Evolutionary conservation across 129 eudicot genomes (phyloP).

Genomic region (Smallanthus sonchifolius): DNA sequence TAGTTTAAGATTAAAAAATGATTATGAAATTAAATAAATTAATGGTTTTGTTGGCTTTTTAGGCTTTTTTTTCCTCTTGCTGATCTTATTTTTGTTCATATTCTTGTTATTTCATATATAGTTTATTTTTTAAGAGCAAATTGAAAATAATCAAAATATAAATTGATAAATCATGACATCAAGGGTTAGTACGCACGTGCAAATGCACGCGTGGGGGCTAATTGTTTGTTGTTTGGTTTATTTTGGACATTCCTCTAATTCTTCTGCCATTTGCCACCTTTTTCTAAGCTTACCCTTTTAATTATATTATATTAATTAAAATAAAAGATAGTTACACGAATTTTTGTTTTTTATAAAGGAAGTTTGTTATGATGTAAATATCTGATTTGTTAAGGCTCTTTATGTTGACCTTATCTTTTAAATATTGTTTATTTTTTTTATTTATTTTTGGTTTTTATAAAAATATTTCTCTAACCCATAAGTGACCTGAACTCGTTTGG

Average conservation of each 20-base stretch:
- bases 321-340: no score
- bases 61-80: slow-evolving; percentile 4
- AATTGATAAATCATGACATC: slow-evolving; percentile 11
- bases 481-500: no score
- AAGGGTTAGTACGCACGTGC: slow-evolving; percentile 22
- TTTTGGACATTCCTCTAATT: slow-evolving; percentile 13
- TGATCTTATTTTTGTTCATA: slow-evolving; percentile 7
- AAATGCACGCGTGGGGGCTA: slow-evolving; percentile 22
- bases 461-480: no score
- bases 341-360: no score
- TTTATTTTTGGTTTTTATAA: no score
- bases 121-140: neutral
- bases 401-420: no score
- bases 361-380: no score
- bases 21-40: neutral
- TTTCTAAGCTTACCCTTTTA: neutral
- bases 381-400: no score
- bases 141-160: neutral
- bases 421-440: no score
- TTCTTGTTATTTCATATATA: neutral
- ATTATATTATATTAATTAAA: neutral
- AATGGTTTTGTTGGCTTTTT: slow-evolving; percentile 15
- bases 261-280: slow-evolving; percentile 32
- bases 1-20: neutral
- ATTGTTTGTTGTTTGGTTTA: slow-evolving; percentile 23